Percentiles rank a stretch among this genome's conserved stretches.
Conservation (phyloP, 768 basidiomycete species). For the Hygrocybe punicea region DNA sequence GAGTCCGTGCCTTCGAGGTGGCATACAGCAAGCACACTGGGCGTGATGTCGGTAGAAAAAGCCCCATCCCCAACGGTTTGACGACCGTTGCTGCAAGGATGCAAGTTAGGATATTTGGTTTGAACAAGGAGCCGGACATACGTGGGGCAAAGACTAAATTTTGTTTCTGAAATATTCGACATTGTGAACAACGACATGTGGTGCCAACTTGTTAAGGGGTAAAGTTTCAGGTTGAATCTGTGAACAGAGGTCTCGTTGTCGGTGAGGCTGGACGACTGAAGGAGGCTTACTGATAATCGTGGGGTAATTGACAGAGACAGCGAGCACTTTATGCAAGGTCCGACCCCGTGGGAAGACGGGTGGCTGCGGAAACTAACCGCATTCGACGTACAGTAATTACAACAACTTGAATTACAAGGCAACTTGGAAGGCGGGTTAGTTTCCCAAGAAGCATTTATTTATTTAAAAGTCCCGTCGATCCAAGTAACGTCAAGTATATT, state of each 20-base stretch:
- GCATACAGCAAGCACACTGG: constrained; percentile 83
- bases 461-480: no score
- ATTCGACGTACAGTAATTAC: no score
- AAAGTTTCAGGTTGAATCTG: neutral
- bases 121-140: constrained; percentile 38
- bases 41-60: constrained; percentile 70
- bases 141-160: constrained; percentile 96
- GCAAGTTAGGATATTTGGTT: constrained; percentile 15
- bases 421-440: no score
- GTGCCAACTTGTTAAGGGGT: constrained; percentile 72
- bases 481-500: no score
- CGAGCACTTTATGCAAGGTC: neutral
- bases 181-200: constrained; percentile 72
- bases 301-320: neutral
- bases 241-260: neutral
- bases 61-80: constrained; percentile 98
- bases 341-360: neutral
- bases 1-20: constrained; percentile 75
- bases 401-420: no score
- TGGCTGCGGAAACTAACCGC: no score
- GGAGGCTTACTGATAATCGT: no score
- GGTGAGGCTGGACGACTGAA: no score
- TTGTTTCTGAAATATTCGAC: constrained; percentile 68
- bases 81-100: constrained; percentile 78
- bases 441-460: no score